phyloP scores from a whole-genome alignment of 2,329 filamentous ascomycete genomes.

The Iodosphaeria phyllophila region DNA sequence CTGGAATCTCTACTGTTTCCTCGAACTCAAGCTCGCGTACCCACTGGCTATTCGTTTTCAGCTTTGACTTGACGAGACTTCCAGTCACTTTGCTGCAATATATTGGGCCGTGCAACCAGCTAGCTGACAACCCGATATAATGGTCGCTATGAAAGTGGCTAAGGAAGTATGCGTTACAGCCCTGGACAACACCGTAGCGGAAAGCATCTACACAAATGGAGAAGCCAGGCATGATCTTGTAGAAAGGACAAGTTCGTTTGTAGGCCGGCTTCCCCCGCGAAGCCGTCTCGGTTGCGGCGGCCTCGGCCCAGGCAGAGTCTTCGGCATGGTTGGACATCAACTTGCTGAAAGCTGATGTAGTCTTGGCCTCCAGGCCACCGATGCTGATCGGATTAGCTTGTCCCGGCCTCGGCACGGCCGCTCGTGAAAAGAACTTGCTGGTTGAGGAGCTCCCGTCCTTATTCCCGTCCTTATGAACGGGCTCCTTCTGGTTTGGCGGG shows the following conservation, averaged over 20 bases:
- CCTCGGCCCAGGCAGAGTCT: constrained; percentile 73
- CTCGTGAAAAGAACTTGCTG: constrained; percentile 44
- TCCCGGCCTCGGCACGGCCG: constrained; percentile 55
- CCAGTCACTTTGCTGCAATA: constrained; percentile 90
- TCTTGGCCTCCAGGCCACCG: constrained; percentile 15
- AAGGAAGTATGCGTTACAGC: constrained; percentile 86
- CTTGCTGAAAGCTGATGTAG: constrained; percentile 67
- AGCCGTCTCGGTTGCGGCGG: constrained; percentile 60
- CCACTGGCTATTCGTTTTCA: constrained; percentile 72
- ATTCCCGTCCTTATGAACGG: no score
- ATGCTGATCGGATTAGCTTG: constrained; percentile 63
- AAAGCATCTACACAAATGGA: constrained; percentile 93
- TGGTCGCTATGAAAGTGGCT: constrained; percentile 98
- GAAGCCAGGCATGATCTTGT: constrained; percentile 91
- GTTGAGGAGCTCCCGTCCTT: constrained; percentile 20
- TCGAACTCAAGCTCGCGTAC: constrained; percentile 79
- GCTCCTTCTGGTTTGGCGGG: constrained; percentile 6
- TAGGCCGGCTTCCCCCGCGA: constrained; percentile 74
- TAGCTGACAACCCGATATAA: constrained; percentile 76
- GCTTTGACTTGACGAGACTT: constrained; percentile 71
- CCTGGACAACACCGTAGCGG: constrained; percentile 80
- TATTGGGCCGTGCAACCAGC: constrained; percentile 84
- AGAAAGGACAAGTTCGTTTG: constrained; percentile 86
- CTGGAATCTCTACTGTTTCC: constrained; percentile 56
- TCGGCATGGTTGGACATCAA: constrained; percentile 88